Conservation (phyloP, 2,329 filamentous ascomycete genomes). For the Saccharata proteae region DNA sequence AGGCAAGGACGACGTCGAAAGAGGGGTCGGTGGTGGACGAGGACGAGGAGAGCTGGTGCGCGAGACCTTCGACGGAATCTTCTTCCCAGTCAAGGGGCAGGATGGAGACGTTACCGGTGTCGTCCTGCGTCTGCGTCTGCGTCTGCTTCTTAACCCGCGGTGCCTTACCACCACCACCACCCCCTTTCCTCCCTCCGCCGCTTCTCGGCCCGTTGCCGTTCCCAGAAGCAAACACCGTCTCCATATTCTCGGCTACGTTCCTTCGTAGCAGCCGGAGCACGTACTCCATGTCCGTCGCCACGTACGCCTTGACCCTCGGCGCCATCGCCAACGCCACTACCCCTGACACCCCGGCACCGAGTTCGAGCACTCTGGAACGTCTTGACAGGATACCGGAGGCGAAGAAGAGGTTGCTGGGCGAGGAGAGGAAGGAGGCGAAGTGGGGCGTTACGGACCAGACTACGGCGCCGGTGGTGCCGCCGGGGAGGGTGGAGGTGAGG, state of each 20-base stretch:
- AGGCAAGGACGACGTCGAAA: slow-evolving; percentile 68
- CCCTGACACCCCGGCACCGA: slow-evolving; percentile 80
- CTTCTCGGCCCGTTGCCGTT: not conserved
- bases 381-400: too few relatives aligned
- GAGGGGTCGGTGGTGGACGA: slow-evolving; percentile 22
- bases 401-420: slow-evolving; percentile 52
- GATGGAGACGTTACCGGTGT: slow-evolving; percentile 6
- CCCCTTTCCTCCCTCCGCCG: not conserved
- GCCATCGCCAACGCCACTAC: slow-evolving; percentile 61
- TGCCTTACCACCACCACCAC: not conserved
- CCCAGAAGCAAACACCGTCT: slow-evolving; percentile 1
- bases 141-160: too few relatives aligned
- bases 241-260: slow-evolving; percentile 57
- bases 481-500: slow-evolving; percentile 61
- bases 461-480: slow-evolving; percentile 70
- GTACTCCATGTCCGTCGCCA: slow-evolving; percentile 82
- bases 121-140: too few relatives aligned
- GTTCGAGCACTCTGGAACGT: slow-evolving; percentile 61
- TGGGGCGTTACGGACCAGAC: slow-evolving; percentile 84
- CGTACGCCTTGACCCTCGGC: slow-evolving; percentile 49
- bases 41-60: slow-evolving; percentile 42
- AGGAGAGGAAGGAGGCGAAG: slow-evolving; percentile 69
- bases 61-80: slow-evolving; percentile 32
- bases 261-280: slow-evolving; percentile 63
- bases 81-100: slow-evolving; percentile 61